These are phyloP conservation scores for Emergomyces orientalis DNA, from an alignment of 2,329 filamentous ascomycete genomes.

Conservation along the genomic window DNA sequence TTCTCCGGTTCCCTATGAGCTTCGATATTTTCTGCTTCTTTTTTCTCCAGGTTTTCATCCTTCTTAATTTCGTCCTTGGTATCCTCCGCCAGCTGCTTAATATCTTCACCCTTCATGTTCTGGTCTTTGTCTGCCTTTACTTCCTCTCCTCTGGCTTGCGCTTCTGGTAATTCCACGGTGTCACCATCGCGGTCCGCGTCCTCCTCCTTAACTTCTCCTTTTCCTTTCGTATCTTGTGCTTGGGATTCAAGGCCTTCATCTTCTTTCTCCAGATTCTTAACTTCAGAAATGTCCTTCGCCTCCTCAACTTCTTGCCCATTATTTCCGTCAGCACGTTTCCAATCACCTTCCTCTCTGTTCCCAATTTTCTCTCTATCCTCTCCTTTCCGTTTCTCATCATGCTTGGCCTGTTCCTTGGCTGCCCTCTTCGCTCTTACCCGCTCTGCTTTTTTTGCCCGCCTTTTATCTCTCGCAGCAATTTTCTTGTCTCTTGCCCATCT, in stretches of 20 bases:
- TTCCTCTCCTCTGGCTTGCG: not conserved
- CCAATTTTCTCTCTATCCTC: conserved; percentile 4
- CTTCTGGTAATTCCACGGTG: not conserved
- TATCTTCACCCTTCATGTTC: not conserved
- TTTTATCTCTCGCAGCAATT: conserved; percentile 23
- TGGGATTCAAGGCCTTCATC: not conserved
- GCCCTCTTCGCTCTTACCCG: conserved; percentile 11
- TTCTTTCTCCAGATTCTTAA: not conserved
- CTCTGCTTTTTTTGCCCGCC: conserved; percentile 23
- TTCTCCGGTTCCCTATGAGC: not conserved
- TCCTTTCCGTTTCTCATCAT: not conserved
- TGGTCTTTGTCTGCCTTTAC: not conserved
- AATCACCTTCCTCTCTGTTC: not conserved
- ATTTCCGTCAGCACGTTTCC: not conserved
- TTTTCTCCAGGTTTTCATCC: not conserved
- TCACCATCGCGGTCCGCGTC: not conserved
- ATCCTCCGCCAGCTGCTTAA: not conserved
- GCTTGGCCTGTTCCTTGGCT: not conserved
- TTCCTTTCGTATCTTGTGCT: not conserved
- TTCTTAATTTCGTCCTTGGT: not conserved
- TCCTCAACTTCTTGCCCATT: not conserved
- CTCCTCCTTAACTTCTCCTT: not conserved
- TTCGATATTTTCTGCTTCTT: not conserved
- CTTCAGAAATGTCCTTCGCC: not conserved
- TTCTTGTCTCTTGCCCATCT: conserved; percentile 35